phyloP scores from a whole-genome alignment of 2,329 filamentous ascomycete genomes.

The Sarocladiaceae sp. region DNA sequence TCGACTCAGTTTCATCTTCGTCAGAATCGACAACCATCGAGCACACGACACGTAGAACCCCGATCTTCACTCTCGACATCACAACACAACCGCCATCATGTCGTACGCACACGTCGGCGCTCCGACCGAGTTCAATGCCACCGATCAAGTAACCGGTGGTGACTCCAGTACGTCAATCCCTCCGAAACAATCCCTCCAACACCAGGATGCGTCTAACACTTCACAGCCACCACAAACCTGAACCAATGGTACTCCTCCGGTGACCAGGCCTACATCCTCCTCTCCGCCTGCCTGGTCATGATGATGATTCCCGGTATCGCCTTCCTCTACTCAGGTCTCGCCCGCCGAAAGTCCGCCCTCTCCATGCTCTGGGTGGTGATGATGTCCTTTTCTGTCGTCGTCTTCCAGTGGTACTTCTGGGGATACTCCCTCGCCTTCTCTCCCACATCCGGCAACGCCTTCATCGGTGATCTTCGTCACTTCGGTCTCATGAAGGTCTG shows the following conservation, averaged over 20 bases:
- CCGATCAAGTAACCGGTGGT: slow-evolving; percentile 62
- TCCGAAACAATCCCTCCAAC: background rate
- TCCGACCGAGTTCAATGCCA: slow-evolving; percentile 60
- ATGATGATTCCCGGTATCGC: slow-evolving; percentile 96
- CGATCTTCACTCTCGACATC: background rate
- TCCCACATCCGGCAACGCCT: slow-evolving; percentile 74
- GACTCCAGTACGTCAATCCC: slow-evolving; percentile 63
- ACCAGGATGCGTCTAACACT: no score
- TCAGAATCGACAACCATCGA: background rate
- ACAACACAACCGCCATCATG: slow-evolving; percentile 31
- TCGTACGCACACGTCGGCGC: slow-evolving; percentile 57
- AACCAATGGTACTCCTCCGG: slow-evolving; percentile 95
- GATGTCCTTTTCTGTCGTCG: slow-evolving; percentile 85
- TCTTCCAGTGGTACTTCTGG: slow-evolving; percentile 99
- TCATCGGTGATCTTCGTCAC: slow-evolving; percentile 85
- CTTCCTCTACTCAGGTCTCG: slow-evolving; percentile 95
- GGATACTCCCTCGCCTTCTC: slow-evolving; percentile 95
- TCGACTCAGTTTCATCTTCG: background rate
- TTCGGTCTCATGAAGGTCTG: slow-evolving; percentile 86
- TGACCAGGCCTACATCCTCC: slow-evolving; percentile 90
- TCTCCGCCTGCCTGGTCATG: slow-evolving; percentile 88
- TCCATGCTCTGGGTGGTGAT: slow-evolving; percentile 98
- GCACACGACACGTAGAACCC: background rate
- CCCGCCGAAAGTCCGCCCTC: slow-evolving; percentile 94
- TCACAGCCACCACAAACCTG: slow-evolving; percentile 72